These are phyloP conservation scores for Hansfordia pulvinata DNA, from an alignment of 2,329 filamentous ascomycete genomes.

Conservation along the genomic window DNA sequence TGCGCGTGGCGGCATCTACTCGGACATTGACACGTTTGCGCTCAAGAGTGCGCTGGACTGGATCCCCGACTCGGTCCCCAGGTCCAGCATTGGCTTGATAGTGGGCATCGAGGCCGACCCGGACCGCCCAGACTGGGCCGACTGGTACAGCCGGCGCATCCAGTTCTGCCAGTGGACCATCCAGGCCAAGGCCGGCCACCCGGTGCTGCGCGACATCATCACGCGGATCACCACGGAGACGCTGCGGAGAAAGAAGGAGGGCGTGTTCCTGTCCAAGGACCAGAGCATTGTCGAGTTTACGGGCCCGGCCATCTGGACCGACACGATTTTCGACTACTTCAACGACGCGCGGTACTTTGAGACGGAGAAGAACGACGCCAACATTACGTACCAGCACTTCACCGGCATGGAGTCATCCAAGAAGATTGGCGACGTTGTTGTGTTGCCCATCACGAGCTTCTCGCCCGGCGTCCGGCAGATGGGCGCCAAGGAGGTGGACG, in stretches of 20 bases:
- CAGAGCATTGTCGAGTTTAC: conserved; percentile 87
- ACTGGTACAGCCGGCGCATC: conserved; percentile 93
- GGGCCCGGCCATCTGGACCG: conserved; percentile 89
- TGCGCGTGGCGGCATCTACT: conserved; percentile 57
- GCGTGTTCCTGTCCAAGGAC: conserved; percentile 34
- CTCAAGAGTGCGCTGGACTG: conserved; percentile 75
- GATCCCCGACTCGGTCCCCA: conserved; percentile 68
- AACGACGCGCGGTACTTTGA: conserved; percentile 86
- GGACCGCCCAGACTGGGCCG: conserved; percentile 78
- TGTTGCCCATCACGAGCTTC: conserved; percentile 93
- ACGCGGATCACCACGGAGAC: conserved; percentile 75
- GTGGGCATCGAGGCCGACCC: conserved; percentile 95
- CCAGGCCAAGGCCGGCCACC: conserved; percentile 87
- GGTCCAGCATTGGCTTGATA: conserved; percentile 69
- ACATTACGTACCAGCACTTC: conserved; percentile 79
- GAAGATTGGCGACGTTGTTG: conserved; percentile 84
- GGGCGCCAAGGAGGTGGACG: conserved; percentile 75
- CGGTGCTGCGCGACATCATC: conserved; percentile 78
- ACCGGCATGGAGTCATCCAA: conserved; percentile 73
- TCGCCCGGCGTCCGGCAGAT: conserved; percentile 90
- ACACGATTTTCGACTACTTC: conserved; percentile 82
- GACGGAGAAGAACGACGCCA: conserved; percentile 53
- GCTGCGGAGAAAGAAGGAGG: conserved; percentile 54
- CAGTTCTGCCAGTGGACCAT: conserved; percentile 99
- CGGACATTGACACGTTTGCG: conserved; percentile 82